Base-by-base conservation (phyloP, 192 early-diverging fungal species). In the Phycomyces nitens region DNA sequence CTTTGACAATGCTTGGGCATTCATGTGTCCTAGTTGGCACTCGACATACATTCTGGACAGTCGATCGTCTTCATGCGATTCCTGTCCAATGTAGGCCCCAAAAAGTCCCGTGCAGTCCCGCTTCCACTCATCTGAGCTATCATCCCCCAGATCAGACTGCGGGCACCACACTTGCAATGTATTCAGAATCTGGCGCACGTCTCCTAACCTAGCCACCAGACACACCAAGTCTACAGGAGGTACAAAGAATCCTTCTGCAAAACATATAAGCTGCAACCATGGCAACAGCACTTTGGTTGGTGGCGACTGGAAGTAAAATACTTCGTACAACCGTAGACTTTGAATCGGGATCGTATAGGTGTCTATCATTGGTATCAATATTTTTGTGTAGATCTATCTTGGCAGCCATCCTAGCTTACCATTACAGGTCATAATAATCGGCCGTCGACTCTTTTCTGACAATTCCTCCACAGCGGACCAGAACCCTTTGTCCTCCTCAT, bases 361-460 rank as follows among this genome's bases (percentile, higher is more conserved):
- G 22, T 68, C 66, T 68, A 50, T 60, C 10, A 6, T 34, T n/a
- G 16, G 27, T 47, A 22, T 24, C 8, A 27, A 41, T 21, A 20
- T 52, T 11, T 22, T 10, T 51, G 18, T 34, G 38, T 52, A 38
- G 26, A 47, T 38, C n/a, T 40, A 21, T n/a, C 2, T 14, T 3
- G 20, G 21, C 18, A 23, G n/a, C n/a, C 16, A 55, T 44, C 38
- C 21, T 34, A 34, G 51, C 54, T 69, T 78, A 82, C 81, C 81
- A 67, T 86, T 88, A 71, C 91, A 92, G 0, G 88, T 92, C 70
- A 95, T 80, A n/a, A 93, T 81, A 23, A 95, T 91, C 0, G 93
- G 93, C 1, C 91, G 78, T 39, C 84, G 86, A 73, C 86, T 89
- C 49, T 81, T 86, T 41, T 84, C 77, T 15, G 89, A 79, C 29